phyloP scores from a whole-genome alignment of 1,139 yeast genomes.

The Lodderomyces orthopsilosis region DNA sequence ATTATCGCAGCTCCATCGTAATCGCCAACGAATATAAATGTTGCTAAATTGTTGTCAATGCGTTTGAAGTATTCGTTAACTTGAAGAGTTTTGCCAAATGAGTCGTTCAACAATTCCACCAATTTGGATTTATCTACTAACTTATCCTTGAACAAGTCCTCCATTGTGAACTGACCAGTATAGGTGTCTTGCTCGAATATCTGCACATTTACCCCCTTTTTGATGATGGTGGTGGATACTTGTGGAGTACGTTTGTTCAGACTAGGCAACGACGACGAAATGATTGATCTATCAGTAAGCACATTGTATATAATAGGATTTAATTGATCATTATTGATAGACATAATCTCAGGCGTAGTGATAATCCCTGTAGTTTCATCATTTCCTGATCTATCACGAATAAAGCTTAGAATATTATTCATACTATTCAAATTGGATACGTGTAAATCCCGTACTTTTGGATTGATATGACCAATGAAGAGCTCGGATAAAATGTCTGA shows the following conservation, averaged over 20 bases:
- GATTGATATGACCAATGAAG: constrained; percentile 49
- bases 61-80: constrained; percentile 62
- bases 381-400: constrained; percentile 28
- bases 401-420: constrained; percentile 39
- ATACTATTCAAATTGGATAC: constrained; percentile 53
- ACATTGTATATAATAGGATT: constrained; percentile 89
- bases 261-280: constrained; percentile 88
- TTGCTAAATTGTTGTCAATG: constrained; percentile 64
- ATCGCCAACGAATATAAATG: constrained; percentile 83
- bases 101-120: constrained; percentile 65
- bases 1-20: constrained; percentile 94
- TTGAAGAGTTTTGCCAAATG: constrained; percentile 72
- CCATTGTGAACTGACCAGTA: constrained; percentile 31
- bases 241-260: constrained; percentile 61
- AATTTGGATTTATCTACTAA: constrained; percentile 57
- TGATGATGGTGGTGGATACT: constrained; percentile 72
- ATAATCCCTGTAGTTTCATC: constrained; percentile 47
- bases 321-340: constrained; percentile 42
- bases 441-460: constrained; percentile 48
- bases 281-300: constrained; percentile 86
- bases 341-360: constrained; percentile 44
- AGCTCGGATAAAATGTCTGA: constrained; percentile 64
- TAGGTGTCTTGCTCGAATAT: constrained; percentile 39
- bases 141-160: constrained; percentile 44
- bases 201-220: constrained; percentile 70